Evolutionary conservation across 1,284 basidiomycete species (phyloP), one percentile per base, ranked within the genome.

Genomic region (Takashimella tepidaria): DNA sequence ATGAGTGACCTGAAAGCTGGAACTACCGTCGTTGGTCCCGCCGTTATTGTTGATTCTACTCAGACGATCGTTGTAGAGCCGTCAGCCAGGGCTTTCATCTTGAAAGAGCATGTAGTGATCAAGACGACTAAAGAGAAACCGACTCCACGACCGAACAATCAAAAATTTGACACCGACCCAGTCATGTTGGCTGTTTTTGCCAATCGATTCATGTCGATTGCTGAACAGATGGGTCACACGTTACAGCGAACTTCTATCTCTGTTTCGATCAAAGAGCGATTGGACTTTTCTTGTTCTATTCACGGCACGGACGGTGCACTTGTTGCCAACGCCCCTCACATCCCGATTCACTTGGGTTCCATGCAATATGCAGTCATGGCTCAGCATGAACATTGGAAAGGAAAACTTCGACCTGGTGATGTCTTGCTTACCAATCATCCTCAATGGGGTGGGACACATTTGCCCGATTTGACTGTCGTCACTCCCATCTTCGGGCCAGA

Each of bases 1-100:
- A 76, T 97, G 54, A 82, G 82, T 43, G 76, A 79, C 11, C 71
- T 97, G 50, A 75, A 77, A 0, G 74, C 83, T 4, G 92, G 92
- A 3, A 85, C 89, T 55, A 76, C 79, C 23, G 79, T 97, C 26
- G 69, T 55, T 5, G 73, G 70, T 23, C 70, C 70, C 1, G 69
- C 70, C 2, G 49, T 71, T 41, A 56, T 73, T 48, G 65, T 70
- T 37, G 70, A 73, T 45, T 64, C 54, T 25, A 73, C 70, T 5
- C 70, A 73, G 55, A 73, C 70, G 2, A 66, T 73, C 31, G 63
- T 73, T 50, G 56, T 69, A 8, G 59, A 61, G 42, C 68, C 66
- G 3, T 26, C 49, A n/a, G 56, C 56, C 31, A 52, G 31, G 12
- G 68, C 68, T 1, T 51, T 59, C 22, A 53, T 59, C 19, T 57